phyloP scores from a whole-genome alignment of 768 basidiomycete species.

The Trametes gibbosa region DNA sequence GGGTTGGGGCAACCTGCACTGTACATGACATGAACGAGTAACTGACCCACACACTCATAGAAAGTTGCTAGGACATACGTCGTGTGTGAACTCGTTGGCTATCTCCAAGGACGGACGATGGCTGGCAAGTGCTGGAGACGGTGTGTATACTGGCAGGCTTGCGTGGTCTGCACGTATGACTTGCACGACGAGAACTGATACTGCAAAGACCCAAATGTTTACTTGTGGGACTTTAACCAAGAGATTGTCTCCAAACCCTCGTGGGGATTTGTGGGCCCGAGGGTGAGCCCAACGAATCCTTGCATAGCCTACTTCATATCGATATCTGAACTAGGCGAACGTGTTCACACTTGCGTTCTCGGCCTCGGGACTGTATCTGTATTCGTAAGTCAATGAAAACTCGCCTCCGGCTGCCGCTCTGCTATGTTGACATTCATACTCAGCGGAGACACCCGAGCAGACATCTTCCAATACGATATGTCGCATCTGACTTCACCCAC shows the following conservation, averaged over 20 bases:
- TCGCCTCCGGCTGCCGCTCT: neutral
- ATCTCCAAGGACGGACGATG: slow-evolving; percentile 37
- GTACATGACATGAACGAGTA: too few relatives aligned
- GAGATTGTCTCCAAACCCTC: slow-evolving; percentile 28
- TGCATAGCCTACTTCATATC: too few relatives aligned
- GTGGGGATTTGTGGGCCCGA: slow-evolving; percentile 27
- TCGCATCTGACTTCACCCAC: slow-evolving; percentile 1
- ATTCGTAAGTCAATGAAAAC: slow-evolving; percentile 49
- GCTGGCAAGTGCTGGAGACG: slow-evolving; percentile 40
- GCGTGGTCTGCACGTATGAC: too few relatives aligned
- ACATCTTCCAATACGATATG: slow-evolving; percentile 27
- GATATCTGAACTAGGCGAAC: slow-evolving; percentile 53
- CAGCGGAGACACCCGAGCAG: slow-evolving; percentile 26
- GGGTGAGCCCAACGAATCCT: too few relatives aligned
- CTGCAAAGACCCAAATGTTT: slow-evolving; percentile 29
- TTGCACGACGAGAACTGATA: too few relatives aligned
- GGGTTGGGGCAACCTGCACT: slow-evolving; percentile 14
- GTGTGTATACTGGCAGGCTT: slow-evolving; percentile 12
- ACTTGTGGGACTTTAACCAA: slow-evolving; percentile 38
- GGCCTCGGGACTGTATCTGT: slow-evolving; percentile 57
- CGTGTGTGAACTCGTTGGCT: slow-evolving; percentile 37
- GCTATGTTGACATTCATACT: neutral
- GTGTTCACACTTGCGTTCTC: slow-evolving; percentile 74
- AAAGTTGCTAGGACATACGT: slow-evolving; percentile 33
- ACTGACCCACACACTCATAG: slow-evolving; percentile 16